Evolutionary conservation across 2,329 filamentous ascomycete species (phyloP).

Genomic region (Beauveria medogensis): DNA sequence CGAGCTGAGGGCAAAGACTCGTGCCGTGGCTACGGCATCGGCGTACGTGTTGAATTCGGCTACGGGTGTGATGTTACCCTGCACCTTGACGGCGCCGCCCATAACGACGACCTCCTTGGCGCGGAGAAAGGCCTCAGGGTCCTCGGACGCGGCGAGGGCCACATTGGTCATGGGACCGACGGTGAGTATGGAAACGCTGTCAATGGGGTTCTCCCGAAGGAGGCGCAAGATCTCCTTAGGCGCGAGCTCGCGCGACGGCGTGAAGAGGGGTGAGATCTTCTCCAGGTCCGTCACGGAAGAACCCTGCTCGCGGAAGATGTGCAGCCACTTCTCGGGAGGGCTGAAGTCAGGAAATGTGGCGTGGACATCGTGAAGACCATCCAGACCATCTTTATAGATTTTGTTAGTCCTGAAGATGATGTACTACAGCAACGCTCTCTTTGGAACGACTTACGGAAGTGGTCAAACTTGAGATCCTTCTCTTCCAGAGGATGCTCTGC

Average conservation of each 20-base stretch:
- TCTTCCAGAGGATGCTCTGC: constrained; percentile 80
- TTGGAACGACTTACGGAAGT: constrained; percentile 64
- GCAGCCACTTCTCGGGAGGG: constrained; percentile 65
- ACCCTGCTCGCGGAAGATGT: constrained; percentile 44
- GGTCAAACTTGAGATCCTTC: constrained; percentile 69
- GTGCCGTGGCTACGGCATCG: constrained; percentile 69
- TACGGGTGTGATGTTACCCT: constrained; percentile 77
- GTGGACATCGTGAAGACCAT: constrained; percentile 72
- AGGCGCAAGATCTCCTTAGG: constrained; percentile 86
- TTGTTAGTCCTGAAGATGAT: not conserved
- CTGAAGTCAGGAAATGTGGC: constrained; percentile 65
- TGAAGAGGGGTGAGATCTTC: constrained; percentile 56
- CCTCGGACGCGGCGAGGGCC: constrained; percentile 78
- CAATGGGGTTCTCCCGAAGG: constrained; percentile 69
- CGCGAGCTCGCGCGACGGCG: constrained; percentile 62
- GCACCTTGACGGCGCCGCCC: constrained; percentile 74
- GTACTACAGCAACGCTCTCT: not conserved
- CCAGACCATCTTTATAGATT: constrained; percentile 52
- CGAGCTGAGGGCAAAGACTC: constrained; percentile 71
- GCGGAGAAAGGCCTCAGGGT: constrained; percentile 80
- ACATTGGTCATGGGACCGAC: constrained; percentile 92
- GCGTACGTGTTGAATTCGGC: constrained; percentile 96
- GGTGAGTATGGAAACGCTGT: constrained; percentile 83
- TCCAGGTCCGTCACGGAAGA: constrained; percentile 27
- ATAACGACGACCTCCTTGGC: constrained; percentile 91